Conservation (phyloP, 176 grass and related monocot genomes). For the Cymbopogon citratus region DNA sequence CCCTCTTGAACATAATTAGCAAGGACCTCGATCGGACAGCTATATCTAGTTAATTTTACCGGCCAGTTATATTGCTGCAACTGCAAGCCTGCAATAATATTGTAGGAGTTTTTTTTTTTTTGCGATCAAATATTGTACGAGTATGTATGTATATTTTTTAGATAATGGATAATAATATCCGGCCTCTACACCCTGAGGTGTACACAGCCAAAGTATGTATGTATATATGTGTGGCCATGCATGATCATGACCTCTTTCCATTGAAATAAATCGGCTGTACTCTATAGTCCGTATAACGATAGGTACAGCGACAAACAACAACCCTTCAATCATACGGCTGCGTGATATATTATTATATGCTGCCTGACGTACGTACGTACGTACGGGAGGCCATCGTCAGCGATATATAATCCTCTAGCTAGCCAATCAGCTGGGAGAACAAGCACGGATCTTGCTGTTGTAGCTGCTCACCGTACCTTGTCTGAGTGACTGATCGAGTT, state of each 20-base stretch:
- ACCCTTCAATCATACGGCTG: background rate
- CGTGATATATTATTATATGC: background rate
- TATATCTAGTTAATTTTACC: background rate
- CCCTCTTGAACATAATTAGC: background rate
- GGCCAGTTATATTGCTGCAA: background rate
- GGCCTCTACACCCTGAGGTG: too few species aligned
- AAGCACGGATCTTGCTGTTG: background rate
- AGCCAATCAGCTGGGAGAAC: background rate
- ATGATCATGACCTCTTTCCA: background rate
- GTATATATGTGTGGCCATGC: background rate
- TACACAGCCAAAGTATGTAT: too few species aligned
- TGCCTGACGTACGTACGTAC: background rate
- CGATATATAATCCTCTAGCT: background rate
- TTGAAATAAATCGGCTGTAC: background rate
- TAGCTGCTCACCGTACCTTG: background rate
- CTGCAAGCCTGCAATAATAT: background rate
- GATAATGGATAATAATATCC: too few species aligned
- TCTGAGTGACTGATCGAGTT: background rate
- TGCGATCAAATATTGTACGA: too few species aligned
- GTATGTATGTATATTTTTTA: too few species aligned
- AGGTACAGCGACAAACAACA: background rate
- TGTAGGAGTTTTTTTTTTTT: too few species aligned
- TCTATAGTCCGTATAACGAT: too few species aligned
- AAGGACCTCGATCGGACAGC: background rate
- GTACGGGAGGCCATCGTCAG: background rate